Evolutionary conservation across 306 rosid species (phyloP), one percentile per base, ranked within the genome.

Genomic region (Albizia julibrissin): DNA sequence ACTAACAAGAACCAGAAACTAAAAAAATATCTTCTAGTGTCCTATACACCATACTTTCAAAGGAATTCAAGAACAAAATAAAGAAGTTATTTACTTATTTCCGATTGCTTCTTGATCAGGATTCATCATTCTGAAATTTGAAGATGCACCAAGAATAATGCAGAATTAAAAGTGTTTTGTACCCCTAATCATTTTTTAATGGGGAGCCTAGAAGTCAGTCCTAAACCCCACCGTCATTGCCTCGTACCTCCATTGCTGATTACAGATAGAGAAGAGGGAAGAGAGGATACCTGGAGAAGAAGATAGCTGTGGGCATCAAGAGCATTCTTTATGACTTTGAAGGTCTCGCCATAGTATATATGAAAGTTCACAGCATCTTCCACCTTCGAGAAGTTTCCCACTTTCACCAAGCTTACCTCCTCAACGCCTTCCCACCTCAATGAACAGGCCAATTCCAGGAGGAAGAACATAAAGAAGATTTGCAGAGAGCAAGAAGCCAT

Each of bases 291-390:
- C 99, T 95, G 99, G 68, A 95, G 90, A 84, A 95, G 99, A 84
- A 95, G 97, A 75, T 95, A 95, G 87, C 98, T 95, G 79, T 86
- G 94, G 78, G 94, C 97, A 85, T 95, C 99, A 62, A 88, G 78
- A 79, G 89, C 78, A 81, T 95, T 93, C 87, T 95, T 95, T 69
- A 95, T 95, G 84, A 95, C 98, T 82, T 93, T 95, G 86, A 95
- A 95, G 75, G 95, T 85, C 86, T 91, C 95, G 26, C 98, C 98
- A 62, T 95, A 95, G 82, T 95, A 95, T 75, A 95, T 87, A 79
- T 88, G 95, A 58, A 95, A 95, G 81, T 83, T 87, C 3, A 80
- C 84, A 12, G 99, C 99, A 78, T 88, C 94, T 87, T 91, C 97
- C 78, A 91, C 98, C 86, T 90, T 95, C 14, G 99, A 87, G 43